A percentile compares a stretch with the other conserved stretches of the same genome.
phyloP scores from a whole-genome alignment of 148 eudicot genomes.

The Heliamphora exappendiculata region DNA sequence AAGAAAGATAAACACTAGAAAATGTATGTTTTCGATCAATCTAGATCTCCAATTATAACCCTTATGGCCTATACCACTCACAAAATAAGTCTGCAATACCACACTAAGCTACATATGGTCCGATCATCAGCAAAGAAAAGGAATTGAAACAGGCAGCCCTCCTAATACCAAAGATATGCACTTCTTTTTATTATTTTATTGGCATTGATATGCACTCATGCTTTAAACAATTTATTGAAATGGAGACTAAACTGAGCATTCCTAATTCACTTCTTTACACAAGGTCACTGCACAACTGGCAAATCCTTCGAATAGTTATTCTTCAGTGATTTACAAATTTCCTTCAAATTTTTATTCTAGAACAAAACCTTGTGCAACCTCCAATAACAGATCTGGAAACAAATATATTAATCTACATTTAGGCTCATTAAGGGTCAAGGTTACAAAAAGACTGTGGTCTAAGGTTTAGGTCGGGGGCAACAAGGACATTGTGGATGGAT shows the following conservation, averaged over 20 bases:
- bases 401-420: neutral
- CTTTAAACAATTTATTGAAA: neutral
- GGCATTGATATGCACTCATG: no score
- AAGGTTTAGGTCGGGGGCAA: neutral
- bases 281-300: neutral
- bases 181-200: no score
- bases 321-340: neutral
- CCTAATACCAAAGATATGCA: no score
- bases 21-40: neutral
- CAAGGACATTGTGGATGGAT: neutral
- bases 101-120: neutral
- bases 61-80: neutral
- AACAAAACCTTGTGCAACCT: neutral
- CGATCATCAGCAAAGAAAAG: neutral
- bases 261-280: neutral
- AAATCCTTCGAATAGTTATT: neutral
- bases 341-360: neutral
- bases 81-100: neutral
- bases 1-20: neutral
- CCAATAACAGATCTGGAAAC: neutral
- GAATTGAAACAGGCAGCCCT: neutral
- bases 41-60: neutral
- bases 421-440: neutral
- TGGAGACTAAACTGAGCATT: neutral
- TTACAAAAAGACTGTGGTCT: neutral